Base-by-base conservation (phyloP, 208 protist genomes). In the Novymonas esmeraldas region DNA sequence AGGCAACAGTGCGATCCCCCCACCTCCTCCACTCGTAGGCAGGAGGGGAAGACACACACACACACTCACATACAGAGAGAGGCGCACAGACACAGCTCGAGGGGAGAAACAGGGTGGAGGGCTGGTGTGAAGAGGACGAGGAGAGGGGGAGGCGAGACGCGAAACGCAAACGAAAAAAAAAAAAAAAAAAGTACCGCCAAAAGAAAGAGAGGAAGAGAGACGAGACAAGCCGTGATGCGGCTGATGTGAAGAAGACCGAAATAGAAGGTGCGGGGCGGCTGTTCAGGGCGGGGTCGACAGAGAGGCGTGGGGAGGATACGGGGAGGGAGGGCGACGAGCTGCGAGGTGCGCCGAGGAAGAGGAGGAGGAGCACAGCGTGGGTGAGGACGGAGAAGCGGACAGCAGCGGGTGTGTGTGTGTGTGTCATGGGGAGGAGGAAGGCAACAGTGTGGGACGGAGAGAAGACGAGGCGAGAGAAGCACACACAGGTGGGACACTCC, bases 181-280 rank as follows among this genome's bases (percentile, higher is more conserved):
- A 24, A 0, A 10, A 24, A 39, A 24, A n/a, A n/a, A n/a, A n/a
- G n/a, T n/a, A n/a, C n/a, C n/a, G 50, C 22, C 26, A 48, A 54
- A 52, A 36, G 29, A 57, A 26, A 71, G 42, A 59, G 1, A 48
- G n/a, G 50, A 54, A 57, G 16, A 54, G 24, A 56, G 20, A 73
- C 2, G 14, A 26, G 50, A 36, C 16, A 22, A 0, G 29, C 50
- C 26, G 38, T n/a, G n/a, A n/a, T n/a, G n/a, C n/a, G n/a, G n/a
- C n/a, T n/a, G n/a, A n/a, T n/a, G n/a, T n/a, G n/a, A n/a, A n/a
- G n/a, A n/a, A n/a, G n/a, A n/a, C n/a, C n/a, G n/a, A n/a, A n/a
- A n/a, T n/a, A n/a, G n/a, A n/a, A n/a, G n/a, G n/a, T n/a, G n/a
- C n/a, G n/a, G n/a, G n/a, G n/a, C n/a, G n/a, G n/a, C n/a, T n/a